Base-by-base conservation (phyloP, 2,329 filamentous ascomycete genomes). In the Sarocladium strictum region DNA sequence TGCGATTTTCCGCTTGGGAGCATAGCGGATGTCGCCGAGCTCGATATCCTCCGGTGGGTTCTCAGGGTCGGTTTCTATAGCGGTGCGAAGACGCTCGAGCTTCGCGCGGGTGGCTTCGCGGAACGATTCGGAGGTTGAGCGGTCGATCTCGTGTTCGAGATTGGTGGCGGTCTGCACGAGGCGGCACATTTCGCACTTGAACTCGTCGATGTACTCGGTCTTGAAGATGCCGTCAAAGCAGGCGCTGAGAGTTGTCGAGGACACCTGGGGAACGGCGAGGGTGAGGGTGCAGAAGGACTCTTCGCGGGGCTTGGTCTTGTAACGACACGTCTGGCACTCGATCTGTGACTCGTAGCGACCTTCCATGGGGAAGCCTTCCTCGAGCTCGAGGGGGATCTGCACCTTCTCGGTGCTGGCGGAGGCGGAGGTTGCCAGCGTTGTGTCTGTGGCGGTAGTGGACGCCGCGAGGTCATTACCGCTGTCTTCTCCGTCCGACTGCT, bases 161-260 rank as follows among this genome's bases (percentile, higher is more conserved):
- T 79, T 70, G 27, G 84, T 76, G 53, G 89, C 73, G 3, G 91
- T 91, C 67, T 96, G 88, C 41, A 89, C 72, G n/a, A 99, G 77
- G 21, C 91, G 84, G 66, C 94, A 99, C 71, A 85, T 89, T 63
- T 97, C 94, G 72, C 94, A 99, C 62, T 89, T 92, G 76, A 95
- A 99, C 67, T 96, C 94, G 59, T 97, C 93, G 60, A 99, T 97
- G 67, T 91, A 87, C 69, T 99, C 94, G 0, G 90, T 90, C 71
- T 96, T 96, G 61, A 99, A 86, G 70, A 97, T 86, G 38, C 89
- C 89, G 64, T 99, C 94, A 63, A 99, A 94, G 69, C 94, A 99
- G 9, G 85, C 79, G 65, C 87, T 91, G 15, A 99, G 78, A 0
- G 90, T 87, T 0, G 92, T 92, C 2, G 89, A 87, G 52, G 79